Percentiles rank a stretch among this genome's conserved stretches.
These are phyloP conservation scores for Furcasterigmium furcatum DNA, from an alignment of 2,329 filamentous ascomycete species.

Conservation along the genomic window DNA sequence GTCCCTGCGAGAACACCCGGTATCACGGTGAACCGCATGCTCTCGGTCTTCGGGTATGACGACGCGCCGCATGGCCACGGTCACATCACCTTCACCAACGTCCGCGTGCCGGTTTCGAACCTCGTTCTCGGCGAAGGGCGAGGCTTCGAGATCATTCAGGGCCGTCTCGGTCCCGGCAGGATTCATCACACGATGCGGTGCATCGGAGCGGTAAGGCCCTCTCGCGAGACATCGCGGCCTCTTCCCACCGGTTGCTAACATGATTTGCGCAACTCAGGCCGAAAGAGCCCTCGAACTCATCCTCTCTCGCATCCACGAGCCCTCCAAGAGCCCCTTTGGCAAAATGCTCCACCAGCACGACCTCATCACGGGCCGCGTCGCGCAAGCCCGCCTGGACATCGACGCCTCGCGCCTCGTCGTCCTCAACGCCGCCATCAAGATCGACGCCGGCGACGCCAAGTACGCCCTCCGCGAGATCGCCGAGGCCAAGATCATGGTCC, in stretches of 20 bases:
- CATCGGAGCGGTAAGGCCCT: too few species aligned
- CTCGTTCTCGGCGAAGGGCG: conserved; percentile 92
- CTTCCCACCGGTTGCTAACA: too few species aligned
- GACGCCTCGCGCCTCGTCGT: conserved; percentile 86
- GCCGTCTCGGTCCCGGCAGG: conserved; percentile 88
- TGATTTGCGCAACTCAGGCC: too few species aligned
- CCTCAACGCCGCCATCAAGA: conserved; percentile 90
- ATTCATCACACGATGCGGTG: conserved; percentile 98
- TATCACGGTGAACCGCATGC: conserved; percentile 89
- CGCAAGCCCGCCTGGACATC: conserved; percentile 87
- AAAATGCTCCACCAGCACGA: conserved; percentile 84
- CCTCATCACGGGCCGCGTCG: conserved; percentile 92
- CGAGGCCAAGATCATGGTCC: conserved; percentile 92
- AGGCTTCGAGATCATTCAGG: conserved; percentile 98
- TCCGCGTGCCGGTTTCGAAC: conserved; percentile 78
- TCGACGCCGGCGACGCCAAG: conserved; percentile 87
- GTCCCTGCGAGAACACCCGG: conserved; percentile 81
- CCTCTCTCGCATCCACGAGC: conserved; percentile 89
- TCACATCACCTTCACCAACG: conserved; percentile 84
- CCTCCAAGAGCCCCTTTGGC: conserved; percentile 84
- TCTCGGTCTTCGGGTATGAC: conserved; percentile 92
- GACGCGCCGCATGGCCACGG: conserved; percentile 96
- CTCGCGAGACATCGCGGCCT: too few species aligned
- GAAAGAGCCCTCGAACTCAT: conserved; percentile 93
- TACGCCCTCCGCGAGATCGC: conserved; percentile 88